Percentiles rank a stretch among this genome's conserved stretches.
phyloP scores from a whole-genome alignment of 345 rosid species.

The Tarenaya hassleriana region DNA sequence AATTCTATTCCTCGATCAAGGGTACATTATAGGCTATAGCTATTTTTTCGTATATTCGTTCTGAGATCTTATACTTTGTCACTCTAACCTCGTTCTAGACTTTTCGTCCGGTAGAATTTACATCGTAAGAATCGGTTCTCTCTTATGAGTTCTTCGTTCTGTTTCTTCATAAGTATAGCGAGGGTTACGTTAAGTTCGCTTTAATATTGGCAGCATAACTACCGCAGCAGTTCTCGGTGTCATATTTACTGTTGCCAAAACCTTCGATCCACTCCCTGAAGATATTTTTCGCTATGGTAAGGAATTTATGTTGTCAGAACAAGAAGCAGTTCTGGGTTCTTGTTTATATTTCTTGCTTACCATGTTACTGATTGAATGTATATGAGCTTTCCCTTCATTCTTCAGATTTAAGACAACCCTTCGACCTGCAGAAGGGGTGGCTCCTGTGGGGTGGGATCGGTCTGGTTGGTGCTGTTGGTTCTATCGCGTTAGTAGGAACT shows the following conservation, averaged over 20 bases:
- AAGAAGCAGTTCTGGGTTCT: not conserved
- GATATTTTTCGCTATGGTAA: constrained; percentile 76
- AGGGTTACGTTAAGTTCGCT: constrained; percentile 6
- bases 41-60: constrained; percentile 5
- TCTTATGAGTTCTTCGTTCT: not conserved
- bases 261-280: constrained; percentile 74
- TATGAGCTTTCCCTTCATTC: constrained; percentile 4
- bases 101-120: not conserved
- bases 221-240: constrained; percentile 74
- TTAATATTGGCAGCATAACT: constrained; percentile 50
- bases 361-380: not conserved
- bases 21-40: too few relatives aligned
- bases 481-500: constrained; percentile 31
- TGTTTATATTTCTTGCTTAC: constrained; percentile 12
- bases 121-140: not conserved
- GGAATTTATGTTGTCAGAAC: not conserved
- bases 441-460: constrained; percentile 34
- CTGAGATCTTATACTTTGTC: not conserved
- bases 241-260: constrained; percentile 51
- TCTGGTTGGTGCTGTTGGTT: constrained; percentile 30
- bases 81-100: not conserved
- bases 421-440: constrained; percentile 33
- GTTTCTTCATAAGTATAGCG: not conserved
- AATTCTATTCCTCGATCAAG: constrained; percentile 67
- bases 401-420: constrained; percentile 32